These are phyloP conservation scores for Talaromyces sp. DNA, from an alignment of 2,329 filamentous ascomycete genomes.

Conservation along the genomic window DNA sequence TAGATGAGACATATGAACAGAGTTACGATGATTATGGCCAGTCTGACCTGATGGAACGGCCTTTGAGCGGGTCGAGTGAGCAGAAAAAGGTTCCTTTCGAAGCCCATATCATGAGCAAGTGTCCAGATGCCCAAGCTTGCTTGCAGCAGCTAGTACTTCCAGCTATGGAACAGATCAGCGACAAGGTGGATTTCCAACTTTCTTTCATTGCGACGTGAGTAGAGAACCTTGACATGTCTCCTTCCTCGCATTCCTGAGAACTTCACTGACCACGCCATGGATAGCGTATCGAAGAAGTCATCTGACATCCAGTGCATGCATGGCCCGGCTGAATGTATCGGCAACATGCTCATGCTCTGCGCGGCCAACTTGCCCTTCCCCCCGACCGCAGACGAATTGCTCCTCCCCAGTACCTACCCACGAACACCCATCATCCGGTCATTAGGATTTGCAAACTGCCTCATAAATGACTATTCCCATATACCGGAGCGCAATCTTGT, in stretches of 20 bases:
- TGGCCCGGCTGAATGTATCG: conserved; percentile 85
- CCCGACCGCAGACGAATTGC: conserved; percentile 21
- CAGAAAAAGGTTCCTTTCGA: conserved; percentile 70
- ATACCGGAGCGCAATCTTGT: conserved; percentile 81
- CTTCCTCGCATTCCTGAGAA: background rate
- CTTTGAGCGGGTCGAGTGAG: background rate
- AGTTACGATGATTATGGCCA: background rate
- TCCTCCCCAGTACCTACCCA: conserved; percentile 58
- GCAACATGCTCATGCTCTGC: conserved; percentile 93
- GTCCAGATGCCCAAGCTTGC: conserved; percentile 85
- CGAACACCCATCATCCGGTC: conserved; percentile 74
- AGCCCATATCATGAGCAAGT: conserved; percentile 97
- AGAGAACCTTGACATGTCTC: background rate
- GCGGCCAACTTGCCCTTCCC: conserved; percentile 67
- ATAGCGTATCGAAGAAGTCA: conserved; percentile 66
- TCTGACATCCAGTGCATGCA: conserved; percentile 88
- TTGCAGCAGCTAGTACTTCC: conserved; percentile 80
- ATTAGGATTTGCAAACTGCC: conserved; percentile 90
- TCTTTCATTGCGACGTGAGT: conserved; percentile 83
- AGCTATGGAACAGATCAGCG: conserved; percentile 76
- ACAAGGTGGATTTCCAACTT: conserved; percentile 88
- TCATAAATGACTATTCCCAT: conserved; percentile 71
- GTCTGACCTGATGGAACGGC: background rate
- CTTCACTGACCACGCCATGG: conserved; percentile 6
- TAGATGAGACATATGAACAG: no score